Evolutionary conservation across 2,329 filamentous ascomycete genomes (phyloP), one percentile per base, ranked within the genome.

Genomic region (Emergomyces pasteurianus): DNA sequence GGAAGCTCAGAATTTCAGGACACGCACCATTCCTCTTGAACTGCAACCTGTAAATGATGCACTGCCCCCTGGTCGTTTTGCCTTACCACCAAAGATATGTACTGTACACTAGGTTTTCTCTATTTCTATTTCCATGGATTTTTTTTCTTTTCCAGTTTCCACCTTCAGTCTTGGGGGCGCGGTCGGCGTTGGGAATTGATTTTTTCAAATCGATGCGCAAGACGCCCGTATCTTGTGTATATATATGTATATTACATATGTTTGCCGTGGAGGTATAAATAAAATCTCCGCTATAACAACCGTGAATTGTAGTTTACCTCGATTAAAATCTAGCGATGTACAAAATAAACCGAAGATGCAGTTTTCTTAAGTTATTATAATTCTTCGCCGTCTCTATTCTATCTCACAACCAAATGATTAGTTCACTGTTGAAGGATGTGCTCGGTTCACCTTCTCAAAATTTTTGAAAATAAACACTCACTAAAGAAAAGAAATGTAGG

Each of bases 131-230:
- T 49, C 10, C 36, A 7, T 36, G 4, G 10, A 3, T 46, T 46
- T 26, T 26, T 12, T 21, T 26, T 21, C 16, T 47, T 47, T 14
- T 16, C 14, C 21, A 26, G 23, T 49, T 26, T 49, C 3, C 12
- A 46, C 9, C 43, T 46, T 46, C 43, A 16, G 66, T 63, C 14
- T 67, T 63, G 34, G 73, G 65, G 16, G 64, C 66, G 28, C 36
- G 38, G 46, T 63, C 64, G 2, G 69, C 71, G 18, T 66, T 66
- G 23, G 72, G 69, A 59, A 70, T 6, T 46, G 63, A 63, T n/a
- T 54, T 52, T n/a, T n/a, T 55, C 60, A 14, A 23, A 23, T 12
- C 21, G 23, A 46, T 12, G 43, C 21, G 5, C 43, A 46, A 46
- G 3, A 1, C 14, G 43, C 21, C 4, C 23, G n/a, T 31, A 7